Percentiles rank a stretch among this genome's conserved stretches.
These are phyloP conservation scores for Aspergillus ochraceus DNA, from an alignment of 2,329 filamentous ascomycete genomes.

Conservation along the genomic window DNA sequence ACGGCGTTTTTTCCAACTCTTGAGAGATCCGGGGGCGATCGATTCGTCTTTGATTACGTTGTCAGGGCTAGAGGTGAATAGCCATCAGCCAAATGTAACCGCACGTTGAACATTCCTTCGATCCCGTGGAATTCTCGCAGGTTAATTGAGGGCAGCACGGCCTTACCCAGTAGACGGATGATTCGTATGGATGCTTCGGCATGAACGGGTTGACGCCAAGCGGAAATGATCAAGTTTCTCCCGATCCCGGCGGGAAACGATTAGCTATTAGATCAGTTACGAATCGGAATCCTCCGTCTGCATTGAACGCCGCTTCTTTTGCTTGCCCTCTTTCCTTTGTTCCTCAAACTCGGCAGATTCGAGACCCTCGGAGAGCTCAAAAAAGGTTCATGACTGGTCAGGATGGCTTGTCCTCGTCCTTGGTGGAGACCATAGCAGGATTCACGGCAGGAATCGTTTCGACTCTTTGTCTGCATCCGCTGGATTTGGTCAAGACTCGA, in stretches of 20 bases:
- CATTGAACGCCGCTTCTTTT: not conserved
- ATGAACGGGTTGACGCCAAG: not conserved
- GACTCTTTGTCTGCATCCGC: constrained; percentile 83
- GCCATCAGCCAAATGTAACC: not conserved
- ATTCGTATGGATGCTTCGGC: too few species aligned
- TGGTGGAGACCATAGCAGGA: constrained; percentile 85
- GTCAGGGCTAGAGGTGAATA: not conserved
- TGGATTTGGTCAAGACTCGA: constrained; percentile 95
- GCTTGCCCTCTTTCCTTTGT: not conserved
- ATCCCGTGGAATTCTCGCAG: too few species aligned
- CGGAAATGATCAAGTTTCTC: not conserved
- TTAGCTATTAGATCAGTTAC: not conserved
- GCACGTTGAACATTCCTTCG: not conserved
- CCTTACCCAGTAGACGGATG: too few species aligned
- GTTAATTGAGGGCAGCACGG: too few species aligned
- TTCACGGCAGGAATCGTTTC: constrained; percentile 84
- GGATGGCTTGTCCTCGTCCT: constrained; percentile 68
- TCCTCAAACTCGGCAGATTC: constrained; percentile 4
- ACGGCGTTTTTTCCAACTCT: too few species aligned
- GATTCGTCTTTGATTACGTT: not conserved
- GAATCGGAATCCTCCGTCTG: not conserved
- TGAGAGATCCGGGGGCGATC: not conserved
- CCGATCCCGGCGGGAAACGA: not conserved
- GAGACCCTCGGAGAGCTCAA: constrained; percentile 2
- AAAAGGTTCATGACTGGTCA: constrained; percentile 44